Conservation (phyloP, 352 stramenopile species). For the Pythium utonaiense region DNA sequence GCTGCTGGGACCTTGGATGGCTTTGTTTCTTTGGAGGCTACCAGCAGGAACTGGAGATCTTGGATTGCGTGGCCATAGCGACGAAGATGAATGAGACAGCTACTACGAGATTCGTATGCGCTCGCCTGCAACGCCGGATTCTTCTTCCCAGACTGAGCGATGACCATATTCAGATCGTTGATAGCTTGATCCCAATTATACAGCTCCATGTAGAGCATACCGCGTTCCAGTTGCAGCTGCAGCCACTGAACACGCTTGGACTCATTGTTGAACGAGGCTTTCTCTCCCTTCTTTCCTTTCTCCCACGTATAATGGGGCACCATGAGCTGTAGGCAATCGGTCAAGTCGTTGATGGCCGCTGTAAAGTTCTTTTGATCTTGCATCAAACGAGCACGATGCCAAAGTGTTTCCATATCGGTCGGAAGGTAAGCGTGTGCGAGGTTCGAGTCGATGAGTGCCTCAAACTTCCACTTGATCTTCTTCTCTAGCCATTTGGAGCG, state of each 20-base stretch:
- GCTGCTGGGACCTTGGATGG: slow-evolving; percentile 1
- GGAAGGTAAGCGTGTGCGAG: slow-evolving; percentile 47
- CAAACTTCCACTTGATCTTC: slow-evolving; percentile 44
- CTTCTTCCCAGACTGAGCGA: slow-evolving; percentile 34
- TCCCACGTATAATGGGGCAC: slow-evolving; percentile 35
- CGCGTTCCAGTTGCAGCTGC: slow-evolving; percentile 41
- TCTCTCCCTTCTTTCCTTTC: slow-evolving; percentile 26
- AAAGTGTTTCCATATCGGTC: slow-evolving; percentile 46
- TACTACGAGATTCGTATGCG: slow-evolving; percentile 35
- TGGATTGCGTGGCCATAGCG: slow-evolving; percentile 42
- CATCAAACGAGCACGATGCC: slow-evolving; percentile 40
- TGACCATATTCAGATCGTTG: slow-evolving; percentile 39
- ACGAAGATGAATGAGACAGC: slow-evolving; percentile 33
- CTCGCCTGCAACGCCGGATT: slow-evolving; percentile 23
- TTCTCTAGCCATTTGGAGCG: slow-evolving; percentile 44
- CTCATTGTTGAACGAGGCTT: slow-evolving; percentile 32
- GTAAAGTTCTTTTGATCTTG: slow-evolving; percentile 36
- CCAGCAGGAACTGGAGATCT: slow-evolving; percentile 37
- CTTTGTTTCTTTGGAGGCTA: slow-evolving; percentile 19
- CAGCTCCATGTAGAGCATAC: slow-evolving; percentile 33
- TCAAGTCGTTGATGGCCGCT: slow-evolving; percentile 42
- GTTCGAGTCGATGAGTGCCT: slow-evolving; percentile 49
- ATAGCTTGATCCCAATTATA: slow-evolving; percentile 39
- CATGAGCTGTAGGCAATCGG: slow-evolving; percentile 38
- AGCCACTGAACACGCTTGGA: slow-evolving; percentile 42